Evolutionary conservation across 208 protist genomes (phyloP), one percentile per base, ranked within the genome.

Genomic region (Wallacemonas sp.): DNA sequence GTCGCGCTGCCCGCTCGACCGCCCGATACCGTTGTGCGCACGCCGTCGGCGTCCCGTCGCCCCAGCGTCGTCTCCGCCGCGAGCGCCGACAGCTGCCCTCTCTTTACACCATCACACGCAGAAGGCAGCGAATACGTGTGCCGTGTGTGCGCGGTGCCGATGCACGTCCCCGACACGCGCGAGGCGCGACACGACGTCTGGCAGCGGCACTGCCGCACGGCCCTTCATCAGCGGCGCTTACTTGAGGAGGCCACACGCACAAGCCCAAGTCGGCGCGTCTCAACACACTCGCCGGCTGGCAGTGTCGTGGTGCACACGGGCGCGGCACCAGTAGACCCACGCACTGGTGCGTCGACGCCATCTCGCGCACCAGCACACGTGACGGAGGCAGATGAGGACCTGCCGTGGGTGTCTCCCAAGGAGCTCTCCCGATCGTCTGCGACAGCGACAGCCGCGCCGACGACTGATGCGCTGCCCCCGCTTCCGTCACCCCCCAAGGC

Each of bases 161-260:
- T 57, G 32, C 29, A 37, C 5, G 22, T 57, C 6, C 0, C 50
- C 3, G 50, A 57, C n/a, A 9, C 24, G 12, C 50, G 50, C 22
- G 30, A 8, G 4, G 50, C 33, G 9, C 33, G 22, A 24, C 66
- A 45, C 12, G 42, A 21, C 3, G 36, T n/a, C 12, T 71, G 66
- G 71, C 19, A 22, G 53, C 53, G 37, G 32, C 71, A 77, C 29
- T 67, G 71, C 54, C 22, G 9, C 39, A 38, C 60, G 24, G 55
- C 58, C 3, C 19, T 30, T 29, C 72, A 78, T 52, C 72, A 66
- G 46, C 57, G 57, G 5, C 66, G 38, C 12, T 57, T 78, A 22
- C 53, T 33, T 0, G 66, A 66, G 26, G 37, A 41, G n/a, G 53
- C 48, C 3, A 52, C 36, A 19, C 29, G 8, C 30, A n/a, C 58